Conservation (phyloP, 106 monocot species). For the Alisma plantagoaquatica region DNA sequence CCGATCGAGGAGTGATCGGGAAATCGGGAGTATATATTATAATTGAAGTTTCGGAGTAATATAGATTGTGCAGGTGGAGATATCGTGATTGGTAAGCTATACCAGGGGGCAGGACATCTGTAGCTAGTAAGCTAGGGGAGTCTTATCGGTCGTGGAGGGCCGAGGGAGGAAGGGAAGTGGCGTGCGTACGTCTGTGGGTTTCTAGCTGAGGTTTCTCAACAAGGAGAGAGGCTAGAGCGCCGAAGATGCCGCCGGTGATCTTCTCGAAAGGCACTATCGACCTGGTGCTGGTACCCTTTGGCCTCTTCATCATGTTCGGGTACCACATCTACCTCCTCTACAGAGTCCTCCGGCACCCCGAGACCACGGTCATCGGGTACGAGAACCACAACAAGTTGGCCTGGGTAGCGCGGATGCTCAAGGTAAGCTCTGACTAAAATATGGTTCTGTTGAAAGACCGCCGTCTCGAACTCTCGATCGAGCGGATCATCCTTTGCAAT, state of each 20-base stretch:
- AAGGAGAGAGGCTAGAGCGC: conserved; percentile 6
- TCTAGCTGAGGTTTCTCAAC: background rate
- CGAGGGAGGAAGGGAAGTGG: background rate
- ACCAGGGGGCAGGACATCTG: no score
- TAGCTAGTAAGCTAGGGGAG: no score
- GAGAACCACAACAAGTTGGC: conserved; percentile 88
- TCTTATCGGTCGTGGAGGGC: background rate
- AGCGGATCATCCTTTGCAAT: no score
- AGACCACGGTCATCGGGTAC: conserved; percentile 61
- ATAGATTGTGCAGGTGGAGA: no score
- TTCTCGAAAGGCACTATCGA: conserved; percentile 41
- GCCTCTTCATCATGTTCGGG: conserved; percentile 51
- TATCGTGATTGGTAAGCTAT: no score
- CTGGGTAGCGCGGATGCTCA: conserved; percentile 67
- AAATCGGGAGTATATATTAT: background rate
- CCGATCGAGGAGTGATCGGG: background rate
- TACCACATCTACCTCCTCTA: conserved; percentile 82
- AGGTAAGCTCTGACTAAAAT: conserved; percentile 17
- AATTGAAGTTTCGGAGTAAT: background rate
- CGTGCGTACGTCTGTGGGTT: background rate
- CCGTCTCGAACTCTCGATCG: background rate
- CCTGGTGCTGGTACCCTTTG: conserved; percentile 56
- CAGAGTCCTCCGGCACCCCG: conserved; percentile 44
- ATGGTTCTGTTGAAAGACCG: background rate
- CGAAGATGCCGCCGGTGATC: conserved; percentile 18